Evolutionary conservation across 2,329 filamentous ascomycete genomes (phyloP).

Genomic region (Ramularia endophylla): DNA sequence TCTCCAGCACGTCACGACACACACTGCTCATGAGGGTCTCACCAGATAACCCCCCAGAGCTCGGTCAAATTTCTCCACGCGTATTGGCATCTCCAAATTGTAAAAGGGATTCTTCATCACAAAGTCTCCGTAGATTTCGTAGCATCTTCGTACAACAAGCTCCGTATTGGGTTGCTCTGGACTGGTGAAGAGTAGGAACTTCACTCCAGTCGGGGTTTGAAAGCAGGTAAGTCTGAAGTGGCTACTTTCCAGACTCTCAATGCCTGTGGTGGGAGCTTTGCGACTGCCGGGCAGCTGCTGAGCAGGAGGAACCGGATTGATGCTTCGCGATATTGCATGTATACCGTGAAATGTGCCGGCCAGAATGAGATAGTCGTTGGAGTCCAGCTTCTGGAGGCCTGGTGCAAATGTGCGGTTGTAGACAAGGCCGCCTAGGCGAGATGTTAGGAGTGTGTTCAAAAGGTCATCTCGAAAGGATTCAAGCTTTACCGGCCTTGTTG

Average conservation of each 20-base stretch:
- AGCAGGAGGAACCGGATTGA: conserved; percentile 36
- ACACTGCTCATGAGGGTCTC: conserved; percentile 22
- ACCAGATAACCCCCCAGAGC: conserved; percentile 37
- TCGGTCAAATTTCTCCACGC: conserved; percentile 92
- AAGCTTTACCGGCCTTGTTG: conserved; percentile 70
- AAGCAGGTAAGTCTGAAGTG: conserved; percentile 96
- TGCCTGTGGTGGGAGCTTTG: conserved; percentile 57
- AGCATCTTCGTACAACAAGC: conserved; percentile 73
- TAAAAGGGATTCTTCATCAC: conserved; percentile 99
- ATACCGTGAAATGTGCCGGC: conserved; percentile 93
- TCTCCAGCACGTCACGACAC: no score
- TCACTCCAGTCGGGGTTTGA: conserved; percentile 87
- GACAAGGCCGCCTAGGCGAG: conserved; percentile 61
- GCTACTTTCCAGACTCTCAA: conserved; percentile 89
- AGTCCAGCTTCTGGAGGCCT: conserved; percentile 78
- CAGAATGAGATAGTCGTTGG: conserved; percentile 94
- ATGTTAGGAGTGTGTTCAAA: conserved; percentile 4
- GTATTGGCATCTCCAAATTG: conserved; percentile 92
- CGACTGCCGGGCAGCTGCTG: conserved; percentile 36
- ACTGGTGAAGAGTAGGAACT: conserved; percentile 95
- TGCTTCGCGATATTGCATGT: conserved; percentile 57
- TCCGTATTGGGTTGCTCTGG: conserved; percentile 83
- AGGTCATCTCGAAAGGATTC: conserved; percentile 1
- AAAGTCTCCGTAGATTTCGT: conserved; percentile 92
- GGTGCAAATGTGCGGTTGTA: conserved; percentile 94